These are phyloP conservation scores for Arbutus unedo DNA, from an alignment of 148 eudicot species.

Conservation along the genomic window DNA sequence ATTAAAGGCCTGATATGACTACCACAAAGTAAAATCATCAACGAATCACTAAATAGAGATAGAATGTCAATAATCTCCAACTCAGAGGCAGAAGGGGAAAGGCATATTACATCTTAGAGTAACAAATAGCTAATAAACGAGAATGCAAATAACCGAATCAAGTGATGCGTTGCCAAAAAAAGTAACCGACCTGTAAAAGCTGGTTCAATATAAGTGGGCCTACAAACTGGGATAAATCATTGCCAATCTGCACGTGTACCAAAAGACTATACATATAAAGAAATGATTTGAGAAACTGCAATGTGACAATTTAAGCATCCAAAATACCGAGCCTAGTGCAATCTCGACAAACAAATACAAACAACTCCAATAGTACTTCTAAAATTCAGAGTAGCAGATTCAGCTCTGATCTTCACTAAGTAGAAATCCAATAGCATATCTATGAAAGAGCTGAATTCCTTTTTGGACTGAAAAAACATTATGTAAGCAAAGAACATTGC, in stretches of 20 bases:
- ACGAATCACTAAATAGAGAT: not conserved
- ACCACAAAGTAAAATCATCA: not conserved
- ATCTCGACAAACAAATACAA: not conserved
- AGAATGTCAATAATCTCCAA: not conserved
- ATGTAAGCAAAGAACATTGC: not conserved
- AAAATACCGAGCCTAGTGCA: not conserved
- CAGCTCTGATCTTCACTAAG: not conserved
- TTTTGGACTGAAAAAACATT: not conserved
- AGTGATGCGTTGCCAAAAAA: not conserved
- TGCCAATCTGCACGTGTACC: conserved; percentile 18
- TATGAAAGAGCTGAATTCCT: not conserved
- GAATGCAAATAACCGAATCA: not conserved
- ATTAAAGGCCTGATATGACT: not conserved
- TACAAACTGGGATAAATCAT: conserved; percentile 30
- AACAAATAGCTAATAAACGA: not conserved
- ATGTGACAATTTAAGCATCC: not conserved
- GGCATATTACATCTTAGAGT: not conserved
- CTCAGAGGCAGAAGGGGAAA: not conserved
- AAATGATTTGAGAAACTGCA: not conserved
- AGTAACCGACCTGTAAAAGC: conserved; percentile 22
- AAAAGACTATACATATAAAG: not conserved
- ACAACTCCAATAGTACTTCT: not conserved
- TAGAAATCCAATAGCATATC: not conserved
- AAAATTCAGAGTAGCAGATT: not conserved
- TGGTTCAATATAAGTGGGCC: conserved; percentile 22